These are phyloP conservation scores for Cadophora malorum DNA, from an alignment of 2,329 filamentous ascomycete species.

Conservation along the genomic window DNA sequence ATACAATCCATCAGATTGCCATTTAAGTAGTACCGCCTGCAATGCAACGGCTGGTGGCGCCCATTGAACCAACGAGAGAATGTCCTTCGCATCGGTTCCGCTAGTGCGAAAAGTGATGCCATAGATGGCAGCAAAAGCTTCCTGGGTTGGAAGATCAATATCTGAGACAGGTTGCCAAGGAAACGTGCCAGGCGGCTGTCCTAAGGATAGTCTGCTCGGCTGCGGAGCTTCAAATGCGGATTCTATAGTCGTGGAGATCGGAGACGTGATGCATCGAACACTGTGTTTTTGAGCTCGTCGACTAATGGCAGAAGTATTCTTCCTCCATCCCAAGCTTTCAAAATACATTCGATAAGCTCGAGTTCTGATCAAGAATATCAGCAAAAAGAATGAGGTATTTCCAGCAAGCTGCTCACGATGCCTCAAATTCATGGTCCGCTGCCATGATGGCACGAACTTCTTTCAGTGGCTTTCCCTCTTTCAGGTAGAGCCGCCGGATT, in stretches of 20 bases:
- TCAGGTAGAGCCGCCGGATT: not conserved
- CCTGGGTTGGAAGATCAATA: not conserved
- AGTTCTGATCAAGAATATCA: not conserved
- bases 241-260: too few species aligned
- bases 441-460: not conserved
- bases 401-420: not conserved
- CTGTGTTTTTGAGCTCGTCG: not conserved
- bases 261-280: not conserved
- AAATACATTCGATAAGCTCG: constrained; percentile 6
- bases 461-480: not conserved
- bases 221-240: not conserved
- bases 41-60: not conserved
- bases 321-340: not conserved
- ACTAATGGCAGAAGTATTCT: not conserved
- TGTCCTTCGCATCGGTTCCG: not conserved
- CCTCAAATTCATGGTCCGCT: not conserved
- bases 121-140: not conserved
- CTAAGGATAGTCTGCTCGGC: not conserved
- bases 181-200: too few species aligned
- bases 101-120: not conserved
- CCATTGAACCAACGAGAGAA: not conserved
- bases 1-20: not conserved
- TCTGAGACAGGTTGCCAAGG: too few species aligned
- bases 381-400: not conserved
- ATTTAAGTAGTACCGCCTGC: not conserved